These are phyloP conservation scores for Geotrichum australiense DNA, from an alignment of 1,139 yeast species.

Conservation along the genomic window DNA sequence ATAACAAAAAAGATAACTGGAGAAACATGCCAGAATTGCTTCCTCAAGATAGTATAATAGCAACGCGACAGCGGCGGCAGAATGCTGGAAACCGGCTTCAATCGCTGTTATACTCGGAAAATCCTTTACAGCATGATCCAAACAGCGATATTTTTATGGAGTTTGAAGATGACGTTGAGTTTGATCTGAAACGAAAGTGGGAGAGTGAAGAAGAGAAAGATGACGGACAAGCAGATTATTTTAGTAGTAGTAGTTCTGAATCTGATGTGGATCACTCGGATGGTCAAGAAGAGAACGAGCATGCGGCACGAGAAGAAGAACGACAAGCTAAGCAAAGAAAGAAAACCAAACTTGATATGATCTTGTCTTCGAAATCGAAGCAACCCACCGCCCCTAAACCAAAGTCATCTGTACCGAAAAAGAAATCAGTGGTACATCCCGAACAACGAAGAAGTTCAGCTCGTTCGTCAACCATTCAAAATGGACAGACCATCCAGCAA, in stretches of 20 bases:
- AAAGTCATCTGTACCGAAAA: not conserved
- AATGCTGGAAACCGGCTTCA: constrained; percentile 88
- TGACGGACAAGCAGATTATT: constrained; percentile 14
- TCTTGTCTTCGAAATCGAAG: constrained; percentile 9
- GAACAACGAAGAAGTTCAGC: constrained; percentile 71
- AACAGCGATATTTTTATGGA: constrained; percentile 73
- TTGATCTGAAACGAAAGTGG: constrained; percentile 37
- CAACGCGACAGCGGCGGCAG: constrained; percentile 68
- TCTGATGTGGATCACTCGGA: constrained; percentile 20
- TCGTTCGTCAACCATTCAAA: constrained; percentile 71
- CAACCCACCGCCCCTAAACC: not conserved
- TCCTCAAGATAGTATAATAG: constrained; percentile 31
- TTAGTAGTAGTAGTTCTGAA: constrained; percentile 18
- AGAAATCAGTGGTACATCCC: not conserved
- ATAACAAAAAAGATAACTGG: not conserved
- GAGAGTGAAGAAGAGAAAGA: constrained; percentile 19
- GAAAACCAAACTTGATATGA: constrained; percentile 17
- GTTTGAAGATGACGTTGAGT: constrained; percentile 78
- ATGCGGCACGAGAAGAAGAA: not conserved
- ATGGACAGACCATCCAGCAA: constrained; percentile 69
- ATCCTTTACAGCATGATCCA: constrained; percentile 39
- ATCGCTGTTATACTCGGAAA: constrained; percentile 65
- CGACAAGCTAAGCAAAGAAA: constrained; percentile 11
- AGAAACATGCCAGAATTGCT: constrained; percentile 1
- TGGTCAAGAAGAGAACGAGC: constrained; percentile 9